These are phyloP conservation scores for Lactarius akahatsu DNA, from an alignment of 768 basidiomycete species.

Conservation along the genomic window DNA sequence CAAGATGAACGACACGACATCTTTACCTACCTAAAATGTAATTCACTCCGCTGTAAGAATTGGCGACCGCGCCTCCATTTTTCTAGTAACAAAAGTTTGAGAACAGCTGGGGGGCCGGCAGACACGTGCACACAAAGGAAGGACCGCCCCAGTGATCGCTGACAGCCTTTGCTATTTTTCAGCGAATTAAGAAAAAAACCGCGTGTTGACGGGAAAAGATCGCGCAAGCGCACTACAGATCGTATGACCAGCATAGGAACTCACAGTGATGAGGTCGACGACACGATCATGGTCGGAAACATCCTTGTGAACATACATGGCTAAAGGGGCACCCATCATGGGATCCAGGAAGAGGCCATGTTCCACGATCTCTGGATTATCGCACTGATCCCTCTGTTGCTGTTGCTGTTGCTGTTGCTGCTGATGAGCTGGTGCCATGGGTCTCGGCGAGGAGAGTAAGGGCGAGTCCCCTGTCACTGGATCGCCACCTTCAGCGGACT, in stretches of 20 bases:
- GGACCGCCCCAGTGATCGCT: not conserved
- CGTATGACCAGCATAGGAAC: constrained; percentile 35
- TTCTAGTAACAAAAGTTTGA: constrained; percentile 46
- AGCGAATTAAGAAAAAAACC: not conserved
- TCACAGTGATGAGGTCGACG: constrained; percentile 62
- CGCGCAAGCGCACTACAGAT: not conserved
- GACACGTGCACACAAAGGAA: not conserved
- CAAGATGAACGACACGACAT: not conserved
- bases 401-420: constrained; percentile 41
- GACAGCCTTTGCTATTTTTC: not conserved
- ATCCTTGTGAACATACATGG: constrained; percentile 79
- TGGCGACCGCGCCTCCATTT: constrained; percentile 72
- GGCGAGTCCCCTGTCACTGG: constrained; percentile 32
- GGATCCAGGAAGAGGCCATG: constrained; percentile 70
- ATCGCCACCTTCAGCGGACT: constrained; percentile 29
- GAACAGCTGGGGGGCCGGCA: not conserved
- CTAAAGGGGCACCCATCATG: constrained; percentile 73
- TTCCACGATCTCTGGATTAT: constrained; percentile 33
- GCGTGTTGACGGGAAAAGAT: constrained; percentile 3
- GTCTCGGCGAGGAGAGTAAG: constrained; percentile 44
- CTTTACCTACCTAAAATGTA: constrained; percentile 70
- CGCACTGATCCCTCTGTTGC: constrained; percentile 40
- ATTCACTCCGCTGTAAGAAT: constrained; percentile 73
- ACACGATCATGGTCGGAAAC: constrained; percentile 67
- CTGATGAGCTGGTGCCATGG: constrained; percentile 80